Conservation (phyloP, 345 rosid genomes). For the Gossypium ekmanianum region DNA sequence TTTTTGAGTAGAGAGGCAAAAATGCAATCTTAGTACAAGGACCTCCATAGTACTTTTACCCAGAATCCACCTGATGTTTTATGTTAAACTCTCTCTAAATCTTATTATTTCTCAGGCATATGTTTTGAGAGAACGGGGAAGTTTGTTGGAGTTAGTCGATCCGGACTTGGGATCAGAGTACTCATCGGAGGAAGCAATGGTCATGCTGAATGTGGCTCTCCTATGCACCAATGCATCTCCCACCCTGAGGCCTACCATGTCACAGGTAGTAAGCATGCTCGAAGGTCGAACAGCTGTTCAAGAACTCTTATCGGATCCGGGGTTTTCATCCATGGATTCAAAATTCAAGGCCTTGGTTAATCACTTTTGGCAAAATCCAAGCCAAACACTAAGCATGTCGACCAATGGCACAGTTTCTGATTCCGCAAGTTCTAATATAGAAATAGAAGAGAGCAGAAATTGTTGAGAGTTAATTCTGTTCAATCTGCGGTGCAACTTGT, state of each 20-base stretch:
- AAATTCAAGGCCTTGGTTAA: conserved; percentile 65
- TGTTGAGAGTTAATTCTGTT: conserved; percentile 27
- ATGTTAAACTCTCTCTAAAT: neutral
- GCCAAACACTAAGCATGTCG: conserved; percentile 51
- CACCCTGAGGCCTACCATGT: conserved; percentile 80
- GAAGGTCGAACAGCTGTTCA: conserved; percentile 67
- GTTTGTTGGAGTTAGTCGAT: conserved; percentile 33
- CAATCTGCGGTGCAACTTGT: neutral
- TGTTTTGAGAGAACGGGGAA: conserved; percentile 19
- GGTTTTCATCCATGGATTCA: conserved; percentile 54
- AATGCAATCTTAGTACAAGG: too few relatives aligned
- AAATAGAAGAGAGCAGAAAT: conserved; percentile 30
- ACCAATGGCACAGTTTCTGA: conserved; percentile 27
- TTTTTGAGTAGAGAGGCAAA: too few relatives aligned
- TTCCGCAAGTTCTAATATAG: conserved; percentile 26
- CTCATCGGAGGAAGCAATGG: conserved; percentile 63
- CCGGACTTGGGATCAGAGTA: conserved; percentile 49
- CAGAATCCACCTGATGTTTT: too few relatives aligned
- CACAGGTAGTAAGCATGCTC: conserved; percentile 82
- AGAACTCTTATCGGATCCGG: conserved; percentile 68
- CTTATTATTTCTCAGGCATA: conserved; percentile 7
- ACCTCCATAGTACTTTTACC: too few relatives aligned
- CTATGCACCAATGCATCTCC: conserved; percentile 81
- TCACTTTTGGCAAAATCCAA: conserved; percentile 78
- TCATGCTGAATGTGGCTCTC: conserved; percentile 74